Base-by-base conservation (phyloP, 169 alveolate genomes). In the Theileria annulata region DNA sequence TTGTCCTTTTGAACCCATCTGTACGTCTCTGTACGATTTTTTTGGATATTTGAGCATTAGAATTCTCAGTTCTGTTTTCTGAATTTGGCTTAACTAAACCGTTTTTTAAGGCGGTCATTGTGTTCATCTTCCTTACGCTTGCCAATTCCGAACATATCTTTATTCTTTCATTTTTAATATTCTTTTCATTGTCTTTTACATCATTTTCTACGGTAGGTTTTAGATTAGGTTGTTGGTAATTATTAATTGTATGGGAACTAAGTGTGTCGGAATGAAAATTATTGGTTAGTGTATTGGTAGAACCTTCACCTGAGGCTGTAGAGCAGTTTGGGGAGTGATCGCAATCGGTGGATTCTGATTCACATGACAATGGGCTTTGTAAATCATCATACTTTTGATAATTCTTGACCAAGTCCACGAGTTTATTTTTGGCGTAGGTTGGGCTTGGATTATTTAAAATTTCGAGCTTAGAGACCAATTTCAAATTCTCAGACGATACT, bases 71-170 rank as follows among this genome's bases (percentile, higher is more conserved):
- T n/a, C 51, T 35, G 23, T 31, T 35, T 12, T 13, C 42, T 54
- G 72, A 58, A 31, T 30, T 37, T 0, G 35, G 17, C 33, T 25
- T 30, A 5, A 80, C 21, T 27, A 68, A 67, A 15, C 88, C 88
- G 21, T 35, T 68, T 83, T 73, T 80, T 47, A 74, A 21, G 0
- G 88, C 77, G 60, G 71, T 80, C 3, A 80, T 17, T n/a, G 88
- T 80, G 74, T 74, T 80, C 49, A 80, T 63, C 48, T 83, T 37
- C 9, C 88, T 15, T 30, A 78, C 72, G 21, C 64, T 83, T n/a
- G 88, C 88, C 68, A 80, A 25, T 4, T 79, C 88, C 33, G 82
- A 84, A 37, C 37, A 72, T 62, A 80, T 73, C 75, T 48, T 19
- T 12, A 80, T 62, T 70, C 51, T 73, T 8, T 35, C 47, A 35